phyloP scores from a whole-genome alignment of 768 basidiomycete species.

The Leccinellum albellum region DNA sequence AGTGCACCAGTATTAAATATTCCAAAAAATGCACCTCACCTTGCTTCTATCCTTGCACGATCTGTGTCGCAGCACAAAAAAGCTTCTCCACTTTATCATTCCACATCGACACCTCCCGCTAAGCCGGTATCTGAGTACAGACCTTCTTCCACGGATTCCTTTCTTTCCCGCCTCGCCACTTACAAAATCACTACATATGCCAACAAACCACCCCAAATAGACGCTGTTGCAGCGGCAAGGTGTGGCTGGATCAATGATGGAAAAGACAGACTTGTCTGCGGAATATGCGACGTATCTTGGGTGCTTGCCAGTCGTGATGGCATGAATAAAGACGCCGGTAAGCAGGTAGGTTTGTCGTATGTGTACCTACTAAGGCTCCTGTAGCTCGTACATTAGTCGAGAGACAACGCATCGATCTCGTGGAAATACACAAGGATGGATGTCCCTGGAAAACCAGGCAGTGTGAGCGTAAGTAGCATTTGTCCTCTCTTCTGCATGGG shows the following conservation, averaged over 20 bases:
- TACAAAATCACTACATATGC: conserved; percentile 79
- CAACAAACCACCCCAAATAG: conserved; percentile 68
- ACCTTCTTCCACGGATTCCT: conserved; percentile 72
- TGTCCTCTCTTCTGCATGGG: background rate
- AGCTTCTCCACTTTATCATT: conserved; percentile 45
- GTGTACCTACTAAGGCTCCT: conserved; percentile 14
- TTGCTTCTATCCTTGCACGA: conserved; percentile 68
- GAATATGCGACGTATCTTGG: conserved; percentile 70
- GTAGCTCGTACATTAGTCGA: conserved; percentile 68
- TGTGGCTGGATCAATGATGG: conserved; percentile 85
- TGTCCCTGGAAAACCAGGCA: conserved; percentile 84
- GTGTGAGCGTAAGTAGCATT: conserved; percentile 60
- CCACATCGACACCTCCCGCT: conserved; percentile 18
- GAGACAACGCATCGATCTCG: conserved; percentile 63
- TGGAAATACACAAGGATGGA: conserved; percentile 71
- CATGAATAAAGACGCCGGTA: conserved; percentile 76
- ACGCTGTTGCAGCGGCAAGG: conserved; percentile 76
- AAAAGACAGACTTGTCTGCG: conserved; percentile 74
- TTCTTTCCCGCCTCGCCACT: conserved; percentile 69
- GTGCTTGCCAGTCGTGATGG: conserved; percentile 65
- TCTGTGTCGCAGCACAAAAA: conserved; percentile 51
- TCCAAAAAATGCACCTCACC: conserved; percentile 62
- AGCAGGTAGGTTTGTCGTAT: conserved; percentile 35
- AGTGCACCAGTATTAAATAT: conserved; percentile 24
- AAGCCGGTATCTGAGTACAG: conserved; percentile 58